Evolutionary conservation across 1,139 yeast species (phyloP).

Genomic region (Yamadazyma friedrichii): DNA sequence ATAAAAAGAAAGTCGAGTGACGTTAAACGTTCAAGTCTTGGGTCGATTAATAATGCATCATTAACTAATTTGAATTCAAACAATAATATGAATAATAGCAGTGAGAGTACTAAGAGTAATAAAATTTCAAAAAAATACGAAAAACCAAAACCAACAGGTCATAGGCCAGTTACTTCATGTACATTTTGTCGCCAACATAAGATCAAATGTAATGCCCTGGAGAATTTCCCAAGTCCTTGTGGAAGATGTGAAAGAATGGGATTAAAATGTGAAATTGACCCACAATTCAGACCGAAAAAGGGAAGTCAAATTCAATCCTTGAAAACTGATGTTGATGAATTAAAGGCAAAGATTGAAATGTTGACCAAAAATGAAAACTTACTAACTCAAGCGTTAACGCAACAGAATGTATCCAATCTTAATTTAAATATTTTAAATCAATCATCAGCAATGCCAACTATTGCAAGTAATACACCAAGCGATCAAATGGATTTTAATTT

Average conservation of each 20-base stretch:
- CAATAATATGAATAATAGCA: not conserved
- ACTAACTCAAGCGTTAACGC: conserved; percentile 61
- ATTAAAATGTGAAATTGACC: conserved; percentile 83
- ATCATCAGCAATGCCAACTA: not conserved
- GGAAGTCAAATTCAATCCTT: conserved; percentile 86
- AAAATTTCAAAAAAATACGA: conserved; percentile 9
- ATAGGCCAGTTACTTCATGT: conserved; percentile 88
- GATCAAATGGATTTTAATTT: conserved; percentile 4
- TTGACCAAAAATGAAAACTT: conserved; percentile 68
- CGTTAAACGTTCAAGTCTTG: conserved; percentile 7
- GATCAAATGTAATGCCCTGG: conserved; percentile 88
- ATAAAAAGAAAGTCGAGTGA: conserved; percentile 5
- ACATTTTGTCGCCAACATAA: conserved; percentile 95
- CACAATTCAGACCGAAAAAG: conserved; percentile 85
- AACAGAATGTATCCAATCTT: conserved; percentile 30
- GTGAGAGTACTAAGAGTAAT: too few relatives aligned
- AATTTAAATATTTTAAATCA: conserved; percentile 5
- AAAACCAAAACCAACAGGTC: conserved; percentile 39
- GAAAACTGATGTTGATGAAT: conserved; percentile 80
- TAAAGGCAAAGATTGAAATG: conserved; percentile 74
- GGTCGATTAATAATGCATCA: not conserved
- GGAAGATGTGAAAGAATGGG: conserved; percentile 79
- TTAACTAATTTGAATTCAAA: not conserved
- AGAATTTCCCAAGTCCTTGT: conserved; percentile 80
- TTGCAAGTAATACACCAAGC: not conserved